Percentiles rank a stretch among this genome's conserved stretches.
phyloP scores from a whole-genome alignment of 257 asterid genomes.

The Penstemon newberryi region DNA sequence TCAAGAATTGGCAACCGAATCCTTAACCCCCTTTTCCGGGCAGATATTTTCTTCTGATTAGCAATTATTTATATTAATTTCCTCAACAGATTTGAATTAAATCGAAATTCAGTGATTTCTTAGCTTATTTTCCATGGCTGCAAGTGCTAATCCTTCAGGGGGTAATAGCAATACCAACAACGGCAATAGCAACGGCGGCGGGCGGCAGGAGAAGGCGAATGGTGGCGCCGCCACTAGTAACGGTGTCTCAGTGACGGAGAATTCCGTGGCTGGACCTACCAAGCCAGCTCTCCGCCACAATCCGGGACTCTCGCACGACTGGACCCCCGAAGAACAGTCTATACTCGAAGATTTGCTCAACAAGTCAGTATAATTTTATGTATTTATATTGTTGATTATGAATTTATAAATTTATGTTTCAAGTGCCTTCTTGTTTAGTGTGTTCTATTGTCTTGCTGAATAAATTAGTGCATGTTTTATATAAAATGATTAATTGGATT shows the following conservation, averaged over 20 bases:
- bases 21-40: no score
- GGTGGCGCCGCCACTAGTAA: constrained; percentile 37
- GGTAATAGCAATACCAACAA: constrained; percentile 42
- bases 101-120: no score
- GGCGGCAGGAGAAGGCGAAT: constrained; percentile 11
- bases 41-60: no score
- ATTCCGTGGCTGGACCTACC: constrained; percentile 57
- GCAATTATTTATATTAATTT: no score
- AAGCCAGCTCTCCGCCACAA: constrained; percentile 53
- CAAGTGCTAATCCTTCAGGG: constrained; percentile 76
- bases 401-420: no score
- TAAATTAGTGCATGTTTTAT: no score
- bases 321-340: constrained; percentile 55
- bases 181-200: constrained; percentile 30
- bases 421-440: no score
- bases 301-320: constrained; percentile 46
- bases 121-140: constrained; percentile 51
- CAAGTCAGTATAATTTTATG: constrained; percentile 34
- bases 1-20: no score
- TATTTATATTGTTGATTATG: no score
- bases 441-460: no score
- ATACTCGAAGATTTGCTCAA: constrained; percentile 45
- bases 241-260: constrained; percentile 57
- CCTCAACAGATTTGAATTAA: no score
- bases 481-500: no score